A percentile compares a stretch with the other conserved stretches of the same genome.
Conservation (phyloP, 345 rosid species). For the Hibiscus trionum region DNA sequence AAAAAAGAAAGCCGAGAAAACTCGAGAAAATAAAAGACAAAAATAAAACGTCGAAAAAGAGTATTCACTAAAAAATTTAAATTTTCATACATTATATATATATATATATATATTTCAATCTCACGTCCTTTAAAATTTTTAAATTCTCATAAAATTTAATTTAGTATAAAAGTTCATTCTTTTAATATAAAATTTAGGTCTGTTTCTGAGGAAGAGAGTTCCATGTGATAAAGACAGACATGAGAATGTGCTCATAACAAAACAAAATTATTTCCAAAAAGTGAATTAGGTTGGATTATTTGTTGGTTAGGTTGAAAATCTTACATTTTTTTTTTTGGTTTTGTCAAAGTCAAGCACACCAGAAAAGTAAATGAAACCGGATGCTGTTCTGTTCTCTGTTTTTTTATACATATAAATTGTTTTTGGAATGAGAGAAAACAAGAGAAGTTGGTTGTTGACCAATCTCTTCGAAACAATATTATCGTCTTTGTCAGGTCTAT, state of each 20-base stretch:
- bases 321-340: neutral
- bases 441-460: constrained; percentile 6
- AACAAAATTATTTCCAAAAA: neutral
- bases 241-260: neutral
- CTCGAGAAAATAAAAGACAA: constrained; percentile 22
- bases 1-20: constrained; percentile 12
- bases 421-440: neutral
- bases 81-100: too few relatives aligned
- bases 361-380: constrained; percentile 2
- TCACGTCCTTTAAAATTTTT: too few relatives aligned
- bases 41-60: neutral
- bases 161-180: too few relatives aligned
- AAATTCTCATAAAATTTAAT: too few relatives aligned
- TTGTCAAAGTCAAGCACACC: constrained; percentile 25
- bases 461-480: neutral
- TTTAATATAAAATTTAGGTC: too few relatives aligned
- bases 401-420: neutral
- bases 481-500: neutral
- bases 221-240: constrained; percentile 14
- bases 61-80: too few relatives aligned
- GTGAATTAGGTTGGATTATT: neutral
- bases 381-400: too few relatives aligned
- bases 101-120: too few relatives aligned
- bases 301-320: constrained; percentile 21
- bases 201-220: neutral